Base-by-base conservation (phyloP, 495 filamentous ascomycete genomes). In the Penicillium pulvis region DNA sequence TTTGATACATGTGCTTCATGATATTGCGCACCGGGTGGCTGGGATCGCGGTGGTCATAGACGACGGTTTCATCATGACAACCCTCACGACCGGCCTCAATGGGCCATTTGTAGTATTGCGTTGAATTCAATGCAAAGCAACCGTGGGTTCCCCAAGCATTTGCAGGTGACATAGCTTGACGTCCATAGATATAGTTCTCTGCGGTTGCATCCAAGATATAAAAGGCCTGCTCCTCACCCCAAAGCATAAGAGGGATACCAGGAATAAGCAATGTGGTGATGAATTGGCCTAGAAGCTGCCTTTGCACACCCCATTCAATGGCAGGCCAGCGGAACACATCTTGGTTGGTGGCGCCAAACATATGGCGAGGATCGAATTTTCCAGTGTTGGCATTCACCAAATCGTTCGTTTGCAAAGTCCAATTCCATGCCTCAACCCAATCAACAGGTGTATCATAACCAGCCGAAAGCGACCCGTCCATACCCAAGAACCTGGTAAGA, bases 311-410 rank as follows among this genome's bases (percentile, higher is more conserved):
- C 52, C 80, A 74, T 23, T 79, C 65, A 55, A 91, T 78, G 1
- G 84, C 78, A n/a, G 88, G 87, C 88, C 88, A 91, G 16, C 87
- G 81, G 71, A 90, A 88, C 4, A 90, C 85, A 66, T 90, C 87
- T 71, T 90, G 87, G 65, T 90, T 90, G 10, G 85, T 86, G 3
- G 77, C 77, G 23, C 87, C 87, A 58, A 80, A 90, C 77, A 90
- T 82, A 62, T 90, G 87, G 23, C 87, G 79, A 5, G 87, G 87
- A 60, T 90, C 87, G 55, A 89, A 89, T 56, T 79, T 69, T 36
- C 84, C 86, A 4, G 81, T 88, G 65, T 86, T 84, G 0, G 84
- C 75, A 58, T 89, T 90, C 52, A 81, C 68, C 48, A 89, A 55
- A 65, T 90, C 87, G 60, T 90, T 88, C 6, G 81, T 80, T 35